Conservation (phyloP, 805 yeast genomes). For the Candida manassasensis region DNA sequence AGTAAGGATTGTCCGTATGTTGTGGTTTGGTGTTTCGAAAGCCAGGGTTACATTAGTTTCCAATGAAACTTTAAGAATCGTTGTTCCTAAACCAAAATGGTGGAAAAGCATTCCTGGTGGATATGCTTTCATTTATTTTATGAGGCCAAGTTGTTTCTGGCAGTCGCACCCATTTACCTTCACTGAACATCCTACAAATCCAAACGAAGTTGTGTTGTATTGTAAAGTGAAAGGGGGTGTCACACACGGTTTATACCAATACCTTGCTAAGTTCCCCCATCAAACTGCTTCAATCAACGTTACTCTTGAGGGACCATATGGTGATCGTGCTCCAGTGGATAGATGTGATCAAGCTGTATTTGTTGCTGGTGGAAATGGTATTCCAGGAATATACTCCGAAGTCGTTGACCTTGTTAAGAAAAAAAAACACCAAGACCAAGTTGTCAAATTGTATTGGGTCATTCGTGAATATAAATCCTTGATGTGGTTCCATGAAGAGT, state of each 20-base stretch:
- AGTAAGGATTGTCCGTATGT: conserved; percentile 23
- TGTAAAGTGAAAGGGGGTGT: conserved; percentile 36
- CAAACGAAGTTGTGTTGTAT: conserved; percentile 22
- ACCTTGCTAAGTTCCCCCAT: conserved; percentile 24
- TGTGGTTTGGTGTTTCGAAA: conserved; percentile 31
- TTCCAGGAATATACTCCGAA: conserved; percentile 52
- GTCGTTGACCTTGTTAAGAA: conserved; percentile 25
- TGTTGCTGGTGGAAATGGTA: conserved; percentile 72
- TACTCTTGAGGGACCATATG: conserved; percentile 67
- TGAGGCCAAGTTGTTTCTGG: conserved; percentile 33
- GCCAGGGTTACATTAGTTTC: conserved; percentile 26
- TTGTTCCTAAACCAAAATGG: conserved; percentile 30
- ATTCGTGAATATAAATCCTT: conserved; percentile 50
- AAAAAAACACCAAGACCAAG: conserved; percentile 15
- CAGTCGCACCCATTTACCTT: conserved; percentile 42
- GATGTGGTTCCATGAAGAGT: conserved; percentile 44
- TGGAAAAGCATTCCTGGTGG: conserved; percentile 39
- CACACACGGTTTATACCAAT: conserved; percentile 25
- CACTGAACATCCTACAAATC: conserved; percentile 20
- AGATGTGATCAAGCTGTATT: conserved; percentile 52
- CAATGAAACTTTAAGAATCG: conserved; percentile 34
- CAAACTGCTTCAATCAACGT: conserved; percentile 24
- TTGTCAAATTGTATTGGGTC: conserved; percentile 56
- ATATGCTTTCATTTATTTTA: conserved; percentile 36
- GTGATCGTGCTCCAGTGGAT: conserved; percentile 45